Evolutionary conservation across 108 stramenopile species (phyloP), one percentile per base, ranked within the genome.

Genomic region (Cafeteria roenbergensis): DNA sequence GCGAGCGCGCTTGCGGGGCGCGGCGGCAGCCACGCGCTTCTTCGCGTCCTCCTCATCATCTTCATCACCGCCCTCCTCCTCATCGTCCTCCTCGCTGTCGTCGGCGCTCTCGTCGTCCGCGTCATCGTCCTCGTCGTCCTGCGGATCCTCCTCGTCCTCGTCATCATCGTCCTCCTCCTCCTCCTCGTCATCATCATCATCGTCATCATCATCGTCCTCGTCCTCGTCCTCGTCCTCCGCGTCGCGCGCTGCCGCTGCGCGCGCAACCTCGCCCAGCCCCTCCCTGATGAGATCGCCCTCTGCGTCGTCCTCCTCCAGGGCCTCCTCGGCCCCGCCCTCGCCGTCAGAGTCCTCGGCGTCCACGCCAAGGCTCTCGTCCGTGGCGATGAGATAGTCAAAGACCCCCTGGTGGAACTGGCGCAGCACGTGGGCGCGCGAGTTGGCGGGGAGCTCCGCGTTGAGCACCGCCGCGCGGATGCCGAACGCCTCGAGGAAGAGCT

Each of bases 331-430:
- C 22, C 56, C 63, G 48, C 54, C 26, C 3, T 52, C 58, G 33
- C 32, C 38, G 28, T 37, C 70, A 29, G 65, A 27, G 56, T 48
- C 53, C n/a, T 59, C 74, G 38, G 67, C 72, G 70, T 82, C 87
- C 0, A 88, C 84, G 48, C 73, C 73, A 31, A 78, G 34, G 67
- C 85, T 84, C 66, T 83, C 83, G 60, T 95, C 94, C 2, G 96
- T 98, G 1, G 91, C 92, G 68, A 98, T 93, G 55, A 98, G 77
- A 71, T 90, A 93, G 62, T 98, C 96, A 75, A 95, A 98, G 65
- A 94, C 89, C n/a, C 94, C 97, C 37, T 90, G 84, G 71, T 98
- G 94, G 78, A 87, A 98, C 64, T 94, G 88, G 74, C 93, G 88
- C 57, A 95, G 84, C 60, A 93, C 91, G 78, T 92, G 90, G 54